Percentiles rank a stretch among this genome's conserved stretches.
These are phyloP conservation scores for Mycena sp. DNA, from an alignment of 1,284 basidiomycete species.

Conservation along the genomic window DNA sequence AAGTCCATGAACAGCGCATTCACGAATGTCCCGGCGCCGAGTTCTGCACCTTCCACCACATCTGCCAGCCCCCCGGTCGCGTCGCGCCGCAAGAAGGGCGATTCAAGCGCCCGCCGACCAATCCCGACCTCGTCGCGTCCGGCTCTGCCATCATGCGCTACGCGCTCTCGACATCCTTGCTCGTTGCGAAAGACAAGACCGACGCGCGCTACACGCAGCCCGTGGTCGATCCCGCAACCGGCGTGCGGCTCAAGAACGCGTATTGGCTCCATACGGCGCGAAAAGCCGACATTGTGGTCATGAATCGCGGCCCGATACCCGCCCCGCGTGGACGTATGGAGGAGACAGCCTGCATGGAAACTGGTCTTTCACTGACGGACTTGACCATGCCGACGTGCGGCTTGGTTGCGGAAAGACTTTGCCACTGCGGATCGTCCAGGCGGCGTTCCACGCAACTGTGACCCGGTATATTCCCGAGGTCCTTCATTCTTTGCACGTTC, in stretches of 20 bases:
- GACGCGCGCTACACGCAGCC: slow-evolving; percentile 48
- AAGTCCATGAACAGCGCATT: slow-evolving; percentile 43
- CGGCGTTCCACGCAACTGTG: slow-evolving; percentile 54
- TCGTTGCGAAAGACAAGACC: slow-evolving; percentile 33
- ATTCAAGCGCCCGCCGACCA: slow-evolving; percentile 50
- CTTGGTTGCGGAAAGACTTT: slow-evolving; percentile 30
- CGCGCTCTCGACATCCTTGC: slow-evolving; percentile 53
- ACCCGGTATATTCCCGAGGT: slow-evolving; percentile 54
- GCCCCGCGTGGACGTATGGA: slow-evolving; percentile 58
- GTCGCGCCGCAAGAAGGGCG: slow-evolving; percentile 31
- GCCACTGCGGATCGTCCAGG: slow-evolving; percentile 45
- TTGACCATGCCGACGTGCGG: slow-evolving; percentile 27
- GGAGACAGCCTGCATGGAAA: slow-evolving; percentile 55
- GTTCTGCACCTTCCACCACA: slow-evolving; percentile 60
- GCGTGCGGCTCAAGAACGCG: slow-evolving; percentile 52
- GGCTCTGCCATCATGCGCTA: slow-evolving; percentile 55
- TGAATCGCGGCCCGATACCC: slow-evolving; percentile 58
- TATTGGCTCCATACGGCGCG: slow-evolving; percentile 56
- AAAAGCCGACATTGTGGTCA: slow-evolving; percentile 54
- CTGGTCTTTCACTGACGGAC: slow-evolving; percentile 49
- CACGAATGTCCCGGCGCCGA: slow-evolving; percentile 52
- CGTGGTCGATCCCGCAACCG: slow-evolving; percentile 50
- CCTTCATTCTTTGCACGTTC: slow-evolving; percentile 43
- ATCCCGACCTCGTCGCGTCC: slow-evolving; percentile 46
- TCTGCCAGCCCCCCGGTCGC: slow-evolving; percentile 45